Evolutionary conservation across 2,329 filamentous ascomycete species (phyloP).

Genomic region (Curvularia sp.): DNA sequence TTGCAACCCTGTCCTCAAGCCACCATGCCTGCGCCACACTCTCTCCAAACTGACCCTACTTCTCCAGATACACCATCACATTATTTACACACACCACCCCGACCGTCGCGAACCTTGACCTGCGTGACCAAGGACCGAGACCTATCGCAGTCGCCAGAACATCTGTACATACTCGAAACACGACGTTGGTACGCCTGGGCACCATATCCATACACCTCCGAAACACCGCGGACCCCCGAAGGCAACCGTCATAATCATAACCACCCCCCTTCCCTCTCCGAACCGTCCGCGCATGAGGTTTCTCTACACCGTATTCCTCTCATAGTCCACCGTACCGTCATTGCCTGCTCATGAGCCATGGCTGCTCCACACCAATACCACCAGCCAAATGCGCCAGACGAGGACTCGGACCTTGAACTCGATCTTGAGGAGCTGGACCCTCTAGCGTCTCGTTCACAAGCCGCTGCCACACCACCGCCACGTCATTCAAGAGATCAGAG

Average conservation of each 20-base stretch:
- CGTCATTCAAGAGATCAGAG: conserved; percentile 41
- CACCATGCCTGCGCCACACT: conserved; percentile 20
- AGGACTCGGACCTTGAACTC: conserved; percentile 77
- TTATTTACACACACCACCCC: conserved; percentile 5
- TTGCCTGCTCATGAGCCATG: conserved; percentile 52
- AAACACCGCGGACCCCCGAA: conserved; percentile 38
- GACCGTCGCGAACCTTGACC: background rate
- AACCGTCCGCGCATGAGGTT: conserved; percentile 21
- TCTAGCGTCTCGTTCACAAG: conserved; percentile 36
- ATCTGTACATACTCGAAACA: conserved; percentile 12
- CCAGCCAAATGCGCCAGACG: conserved; percentile 67
- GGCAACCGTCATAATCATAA: conserved; percentile 15
- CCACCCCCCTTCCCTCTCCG: conserved; percentile 1
- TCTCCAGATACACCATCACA: conserved; percentile 4
- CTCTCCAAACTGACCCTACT: conserved; percentile 9
- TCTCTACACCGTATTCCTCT: conserved; percentile 11
- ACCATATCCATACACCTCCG: conserved; percentile 20
- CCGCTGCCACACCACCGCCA: conserved; percentile 35
- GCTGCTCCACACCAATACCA: conserved; percentile 55
- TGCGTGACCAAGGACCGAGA: background rate
- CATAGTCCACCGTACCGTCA: conserved; percentile 13
- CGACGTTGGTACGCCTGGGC: conserved; percentile 25
- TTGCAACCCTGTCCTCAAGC: conserved; percentile 17
- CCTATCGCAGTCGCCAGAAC: background rate
- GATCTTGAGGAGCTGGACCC: conserved; percentile 83